Base-by-base conservation (phyloP, 2,329 filamentous ascomycete genomes). In the Hypocrella siamensis region DNA sequence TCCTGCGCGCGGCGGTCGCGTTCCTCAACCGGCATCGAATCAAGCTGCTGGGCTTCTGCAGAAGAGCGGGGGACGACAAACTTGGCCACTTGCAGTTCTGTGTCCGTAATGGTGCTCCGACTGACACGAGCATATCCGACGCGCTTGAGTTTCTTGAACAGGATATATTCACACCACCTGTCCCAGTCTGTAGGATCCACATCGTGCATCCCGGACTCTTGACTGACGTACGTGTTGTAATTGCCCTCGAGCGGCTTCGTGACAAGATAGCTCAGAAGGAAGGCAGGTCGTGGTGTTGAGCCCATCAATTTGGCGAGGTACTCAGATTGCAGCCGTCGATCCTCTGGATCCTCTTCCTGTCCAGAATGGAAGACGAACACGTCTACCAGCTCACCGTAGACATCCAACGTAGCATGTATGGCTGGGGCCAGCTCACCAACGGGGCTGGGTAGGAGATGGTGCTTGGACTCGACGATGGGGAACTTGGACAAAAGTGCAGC, bases 281-380 rank as follows among this genome's bases (percentile, higher is more conserved):
- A 79, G 17, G 83, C 67, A 1, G 90, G 90, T 2, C 88, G 74
- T 10, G 75, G 61, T 1, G 80, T 80, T 17, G 71, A 74, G 28
- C 81, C 82, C 90, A 98, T 98, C 30, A 93, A 63, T 35, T 84
- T 71, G 2, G 86, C 69, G 7, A 98, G 66, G 47, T 94, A 98
- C 50, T 84, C 70, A 1, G 75, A 73, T 58, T 98, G 90, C 32
- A 93, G 65, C 18, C 86, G 70, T 34, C 90, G 72, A 46, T 98
- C 90, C 51, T 96, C 88, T 0, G 76, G 75, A 46, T 98, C 90
- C 55, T 98, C 90, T 56, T 98, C 88, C 52, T 98, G 90, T 10
- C 90, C 90, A 1, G 88, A 96, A 60, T 98, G 90, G 72, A 98
- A 98, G 34, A 98, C 90, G 39, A 94, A 92, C 3, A 96, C 80